phyloP scores from a whole-genome alignment of 2,329 filamentous ascomycete species.

The Mycosphaerelloides madeirae region DNA sequence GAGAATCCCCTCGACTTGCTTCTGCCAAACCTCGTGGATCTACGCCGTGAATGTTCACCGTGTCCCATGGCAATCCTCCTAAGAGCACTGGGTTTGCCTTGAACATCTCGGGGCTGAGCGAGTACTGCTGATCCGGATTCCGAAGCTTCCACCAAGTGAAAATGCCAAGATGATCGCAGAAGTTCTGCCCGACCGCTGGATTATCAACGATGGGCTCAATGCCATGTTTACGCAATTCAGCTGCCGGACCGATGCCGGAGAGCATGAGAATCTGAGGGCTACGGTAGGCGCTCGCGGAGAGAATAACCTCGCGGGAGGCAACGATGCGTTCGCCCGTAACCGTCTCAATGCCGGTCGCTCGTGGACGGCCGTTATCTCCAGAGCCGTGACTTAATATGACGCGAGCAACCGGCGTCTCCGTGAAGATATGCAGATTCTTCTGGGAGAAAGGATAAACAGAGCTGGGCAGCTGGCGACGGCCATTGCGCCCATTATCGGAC shows the following conservation, averaged over 20 bases:
- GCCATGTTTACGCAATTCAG: constrained; percentile 49
- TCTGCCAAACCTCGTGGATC: no score
- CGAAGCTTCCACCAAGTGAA: constrained; percentile 3
- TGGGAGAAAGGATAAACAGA: constrained; percentile 1
- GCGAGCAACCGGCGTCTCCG: not conserved
- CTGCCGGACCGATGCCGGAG: constrained; percentile 54
- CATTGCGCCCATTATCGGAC: constrained; percentile 2
- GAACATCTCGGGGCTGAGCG: no score
- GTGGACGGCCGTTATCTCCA: not conserved
- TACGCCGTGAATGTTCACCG: no score
- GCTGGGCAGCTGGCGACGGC: not conserved
- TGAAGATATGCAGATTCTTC: not conserved
- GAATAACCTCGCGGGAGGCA: constrained; percentile 36
- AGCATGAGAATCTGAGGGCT: constrained; percentile 50
- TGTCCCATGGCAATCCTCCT: not conserved
- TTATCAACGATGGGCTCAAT: constrained; percentile 54
- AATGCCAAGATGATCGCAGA: constrained; percentile 48
- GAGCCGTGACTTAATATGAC: not conserved
- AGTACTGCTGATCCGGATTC: no score
- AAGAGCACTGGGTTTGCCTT: not conserved
- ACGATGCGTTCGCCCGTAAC: not conserved
- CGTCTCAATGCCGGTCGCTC: not conserved
- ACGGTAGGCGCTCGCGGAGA: constrained; percentile 37
- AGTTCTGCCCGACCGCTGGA: constrained; percentile 57
- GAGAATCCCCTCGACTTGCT: no score